A percentile compares a stretch with the other conserved stretches of the same genome.
phyloP scores from a whole-genome alignment of 2,329 filamentous ascomycete species.

The Pseudogymnoascus sp. region DNA sequence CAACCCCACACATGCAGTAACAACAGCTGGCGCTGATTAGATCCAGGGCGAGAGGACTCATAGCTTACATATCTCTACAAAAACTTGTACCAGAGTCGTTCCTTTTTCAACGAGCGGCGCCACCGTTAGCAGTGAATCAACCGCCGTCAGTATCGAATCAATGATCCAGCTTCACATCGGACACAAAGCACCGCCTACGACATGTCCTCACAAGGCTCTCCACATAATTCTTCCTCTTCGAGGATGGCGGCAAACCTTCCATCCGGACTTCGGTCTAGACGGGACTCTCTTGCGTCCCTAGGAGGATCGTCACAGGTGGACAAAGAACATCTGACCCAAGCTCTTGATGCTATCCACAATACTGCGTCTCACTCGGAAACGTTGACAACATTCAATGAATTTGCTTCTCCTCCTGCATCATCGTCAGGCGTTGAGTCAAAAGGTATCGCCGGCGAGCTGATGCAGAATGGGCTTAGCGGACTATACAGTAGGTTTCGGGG shows the following conservation, averaged over 20 bases:
- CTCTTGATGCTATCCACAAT: constrained; percentile 80
- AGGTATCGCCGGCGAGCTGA: constrained; percentile 60
- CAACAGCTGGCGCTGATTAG: background rate
- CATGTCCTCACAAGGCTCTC: constrained; percentile 28
- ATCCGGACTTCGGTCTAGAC: constrained; percentile 27
- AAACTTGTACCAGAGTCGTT: background rate
- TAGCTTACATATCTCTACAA: background rate
- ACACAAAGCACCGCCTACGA: background rate
- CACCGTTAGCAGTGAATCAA: background rate
- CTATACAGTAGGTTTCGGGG: constrained; percentile 80
- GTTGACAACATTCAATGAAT: constrained; percentile 91
- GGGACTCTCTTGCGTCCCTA: constrained; percentile 43
- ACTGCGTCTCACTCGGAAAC: constrained; percentile 78
- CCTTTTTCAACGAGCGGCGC: background rate
- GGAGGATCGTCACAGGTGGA: constrained; percentile 48
- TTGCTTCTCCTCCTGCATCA: constrained; percentile 60
- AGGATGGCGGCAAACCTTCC: constrained; percentile 18
- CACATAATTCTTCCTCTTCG: constrained; percentile 17
- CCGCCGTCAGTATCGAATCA: background rate
- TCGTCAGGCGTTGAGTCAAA: constrained; percentile 58
- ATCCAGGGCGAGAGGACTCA: background rate
- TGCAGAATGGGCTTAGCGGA: constrained; percentile 81
- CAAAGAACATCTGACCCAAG: constrained; percentile 66
- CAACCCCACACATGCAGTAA: background rate
- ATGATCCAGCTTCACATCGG: background rate